Percentiles rank a stretch among this genome's conserved stretches.
Conservation (phyloP, 2,329 filamentous ascomycete genomes). For the Mollisiaceae sp. region DNA sequence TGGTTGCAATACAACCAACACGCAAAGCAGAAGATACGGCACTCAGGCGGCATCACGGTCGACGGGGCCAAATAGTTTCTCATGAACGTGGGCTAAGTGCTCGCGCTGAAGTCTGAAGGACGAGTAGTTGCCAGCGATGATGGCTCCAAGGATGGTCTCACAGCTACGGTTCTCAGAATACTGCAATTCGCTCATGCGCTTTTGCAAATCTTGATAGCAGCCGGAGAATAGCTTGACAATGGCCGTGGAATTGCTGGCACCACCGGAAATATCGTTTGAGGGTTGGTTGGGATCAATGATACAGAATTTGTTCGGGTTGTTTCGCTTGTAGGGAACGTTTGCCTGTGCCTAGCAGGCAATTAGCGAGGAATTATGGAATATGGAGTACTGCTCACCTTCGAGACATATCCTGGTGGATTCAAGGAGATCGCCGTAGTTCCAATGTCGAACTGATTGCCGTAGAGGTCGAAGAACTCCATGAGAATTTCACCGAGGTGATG, state of each 20-base stretch:
- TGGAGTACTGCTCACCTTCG: conserved; percentile 67
- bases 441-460: conserved; percentile 82
- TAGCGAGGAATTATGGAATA: conserved; percentile 1
- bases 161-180: conserved; percentile 38
- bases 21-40: not conserved
- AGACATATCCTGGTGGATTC: conserved; percentile 73
- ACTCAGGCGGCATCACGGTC: conserved; percentile 14
- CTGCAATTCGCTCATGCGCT: conserved; percentile 60
- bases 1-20: not conserved
- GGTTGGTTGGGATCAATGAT: conserved; percentile 92
- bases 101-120: conserved; percentile 73
- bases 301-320: conserved; percentile 69
- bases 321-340: conserved; percentile 51
- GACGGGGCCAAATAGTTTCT: conserved; percentile 35
- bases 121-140: conserved; percentile 80
- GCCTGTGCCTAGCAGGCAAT: conserved; percentile 9
- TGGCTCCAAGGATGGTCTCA: conserved; percentile 64
- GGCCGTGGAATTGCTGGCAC: conserved; percentile 71
- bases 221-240: conserved; percentile 74
- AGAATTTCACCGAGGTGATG: conserved; percentile 80
- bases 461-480: conserved; percentile 87
- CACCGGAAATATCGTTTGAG: conserved; percentile 88
- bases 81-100: conserved; percentile 46
- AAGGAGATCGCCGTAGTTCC: conserved; percentile 74
- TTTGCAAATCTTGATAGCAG: conserved; percentile 62